A percentile compares a stretch with the other conserved stretches of the same genome.
Evolutionary conservation across 2,329 filamentous ascomycete species (phyloP).

Genomic region (Immersiporthe knoxdaviesiana): DNA sequence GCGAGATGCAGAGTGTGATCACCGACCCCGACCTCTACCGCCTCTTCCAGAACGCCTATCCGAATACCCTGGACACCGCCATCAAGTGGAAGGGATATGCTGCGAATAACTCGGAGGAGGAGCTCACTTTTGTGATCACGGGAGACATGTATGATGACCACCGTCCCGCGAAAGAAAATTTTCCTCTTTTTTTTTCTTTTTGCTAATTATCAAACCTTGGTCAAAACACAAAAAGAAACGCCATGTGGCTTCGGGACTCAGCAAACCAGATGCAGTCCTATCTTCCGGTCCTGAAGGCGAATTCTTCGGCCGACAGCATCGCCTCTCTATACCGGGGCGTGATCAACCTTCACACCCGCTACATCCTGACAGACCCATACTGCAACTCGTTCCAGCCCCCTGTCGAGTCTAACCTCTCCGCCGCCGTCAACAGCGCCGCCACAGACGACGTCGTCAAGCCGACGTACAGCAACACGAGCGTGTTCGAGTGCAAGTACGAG

Average conservation of each 20-base stretch:
- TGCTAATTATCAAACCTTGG: not conserved
- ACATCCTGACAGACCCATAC: slow-evolving; percentile 72
- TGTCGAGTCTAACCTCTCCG: slow-evolving; percentile 67
- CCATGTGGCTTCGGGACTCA: slow-evolving; percentile 44
- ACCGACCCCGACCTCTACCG: slow-evolving; percentile 75
- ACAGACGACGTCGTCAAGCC: slow-evolving; percentile 67
- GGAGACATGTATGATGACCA: slow-evolving; percentile 49
- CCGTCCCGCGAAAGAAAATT: too few relatives aligned
- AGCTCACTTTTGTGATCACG: slow-evolving; percentile 64
- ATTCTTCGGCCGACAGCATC: slow-evolving; percentile 57
- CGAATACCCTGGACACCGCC: slow-evolving; percentile 76
- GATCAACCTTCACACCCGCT: slow-evolving; percentile 76
- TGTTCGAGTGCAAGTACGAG: slow-evolving; percentile 97
- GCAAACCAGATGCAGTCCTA: slow-evolving; percentile 77
- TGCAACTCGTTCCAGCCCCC: slow-evolving; percentile 97
- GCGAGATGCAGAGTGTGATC: slow-evolving; percentile 69
- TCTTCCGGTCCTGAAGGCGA: slow-evolving; percentile 62
- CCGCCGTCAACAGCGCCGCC: slow-evolving; percentile 59
- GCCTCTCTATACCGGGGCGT: slow-evolving; percentile 73
- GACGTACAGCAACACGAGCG: slow-evolving; percentile 66
- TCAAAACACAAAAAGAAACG: slow-evolving; percentile 31
- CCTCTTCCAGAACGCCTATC: slow-evolving; percentile 73
- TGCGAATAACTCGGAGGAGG: slow-evolving; percentile 61
- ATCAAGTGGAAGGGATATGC: slow-evolving; percentile 69
- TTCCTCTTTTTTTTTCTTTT: too few relatives aligned